These are phyloP conservation scores for Themeda triandra DNA, from an alignment of 176 grass and related monocot genomes.

Conservation along the genomic window DNA sequence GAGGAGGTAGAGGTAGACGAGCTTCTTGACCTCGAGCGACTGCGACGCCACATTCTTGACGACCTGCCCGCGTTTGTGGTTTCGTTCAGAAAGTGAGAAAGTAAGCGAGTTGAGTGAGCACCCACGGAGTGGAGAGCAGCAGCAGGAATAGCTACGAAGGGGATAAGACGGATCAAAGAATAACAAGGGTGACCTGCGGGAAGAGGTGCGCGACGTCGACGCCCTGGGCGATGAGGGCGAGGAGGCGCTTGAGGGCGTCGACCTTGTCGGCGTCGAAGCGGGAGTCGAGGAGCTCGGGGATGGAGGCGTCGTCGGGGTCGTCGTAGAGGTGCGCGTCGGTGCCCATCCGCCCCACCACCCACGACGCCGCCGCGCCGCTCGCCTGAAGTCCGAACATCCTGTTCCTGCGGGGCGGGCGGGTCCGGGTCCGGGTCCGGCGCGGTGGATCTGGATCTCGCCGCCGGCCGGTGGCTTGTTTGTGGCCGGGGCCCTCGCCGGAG, in stretches of 20 bases:
- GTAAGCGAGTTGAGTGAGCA: neutral
- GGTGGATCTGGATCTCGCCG: neutral
- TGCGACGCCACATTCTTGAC: slow-evolving; percentile 91
- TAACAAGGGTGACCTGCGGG: slow-evolving; percentile 45
- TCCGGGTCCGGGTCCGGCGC: neutral
- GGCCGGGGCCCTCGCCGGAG: neutral
- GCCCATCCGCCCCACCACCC: slow-evolving; percentile 77
- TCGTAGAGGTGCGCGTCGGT: slow-evolving; percentile 98
- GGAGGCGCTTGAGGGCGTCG: slow-evolving; percentile 88
- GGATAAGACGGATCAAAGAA: neutral
- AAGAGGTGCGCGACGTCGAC: slow-evolving; percentile 81
- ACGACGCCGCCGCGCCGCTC: slow-evolving; percentile 69
- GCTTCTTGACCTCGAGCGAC: slow-evolving; percentile 95
- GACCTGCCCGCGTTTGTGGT: slow-evolving; percentile 39
- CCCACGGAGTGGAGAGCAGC: neutral
- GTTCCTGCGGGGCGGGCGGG: neutral
- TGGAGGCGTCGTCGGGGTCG: slow-evolving; percentile 85
- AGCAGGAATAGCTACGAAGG: neutral
- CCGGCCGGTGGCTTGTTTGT: neutral
- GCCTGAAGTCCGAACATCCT: slow-evolving; percentile 72
- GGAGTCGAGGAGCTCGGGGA: slow-evolving; percentile 77
- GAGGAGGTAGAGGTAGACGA: slow-evolving; percentile 91
- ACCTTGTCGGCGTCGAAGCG: slow-evolving; percentile 84
- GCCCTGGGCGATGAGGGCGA: slow-evolving; percentile 84
- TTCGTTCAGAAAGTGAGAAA: neutral